phyloP scores from a whole-genome alignment of 495 filamentous ascomycete species.

The Clavariopsis aquatica region DNA sequence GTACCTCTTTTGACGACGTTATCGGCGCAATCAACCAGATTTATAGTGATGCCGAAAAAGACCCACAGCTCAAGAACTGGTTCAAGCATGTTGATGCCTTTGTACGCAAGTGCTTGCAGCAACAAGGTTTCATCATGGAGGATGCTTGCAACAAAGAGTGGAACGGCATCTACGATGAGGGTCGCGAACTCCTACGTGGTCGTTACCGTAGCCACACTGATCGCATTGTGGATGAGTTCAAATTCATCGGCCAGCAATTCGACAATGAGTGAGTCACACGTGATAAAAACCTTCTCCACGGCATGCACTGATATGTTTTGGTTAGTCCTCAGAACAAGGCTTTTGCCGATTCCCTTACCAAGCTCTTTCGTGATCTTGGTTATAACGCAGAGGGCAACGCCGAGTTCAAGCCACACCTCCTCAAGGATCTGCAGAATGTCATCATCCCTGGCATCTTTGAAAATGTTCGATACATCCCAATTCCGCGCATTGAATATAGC shows the following conservation, averaged over 20 bases:
- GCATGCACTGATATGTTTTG: background rate
- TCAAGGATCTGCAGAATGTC: slow-evolving; percentile 85
- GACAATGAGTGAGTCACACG: slow-evolving; percentile 60
- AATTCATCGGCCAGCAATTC: slow-evolving; percentile 86
- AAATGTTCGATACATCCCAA: slow-evolving; percentile 84
- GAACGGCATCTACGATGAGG: slow-evolving; percentile 81
- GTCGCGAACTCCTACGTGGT: slow-evolving; percentile 83
- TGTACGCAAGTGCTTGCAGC: slow-evolving; percentile 78
- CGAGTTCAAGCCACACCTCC: slow-evolving; percentile 84
- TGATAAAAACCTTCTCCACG: background rate
- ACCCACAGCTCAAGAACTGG: slow-evolving; percentile 86
- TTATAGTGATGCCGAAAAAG: slow-evolving; percentile 86
- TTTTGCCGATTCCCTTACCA: slow-evolving; percentile 73
- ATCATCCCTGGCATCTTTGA: slow-evolving; percentile 85
- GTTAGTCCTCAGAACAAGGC: slow-evolving; percentile 68
- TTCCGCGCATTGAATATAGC: slow-evolving; percentile 91
- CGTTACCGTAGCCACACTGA: slow-evolving; percentile 87
- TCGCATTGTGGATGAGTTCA: slow-evolving; percentile 83
- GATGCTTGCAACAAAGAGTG: slow-evolving; percentile 80
- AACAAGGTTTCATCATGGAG: slow-evolving; percentile 88
- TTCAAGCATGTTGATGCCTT: slow-evolving; percentile 78
- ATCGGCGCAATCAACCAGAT: slow-evolving; percentile 83
- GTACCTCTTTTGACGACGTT: slow-evolving; percentile 82
- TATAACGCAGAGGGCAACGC: slow-evolving; percentile 81
- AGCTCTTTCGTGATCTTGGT: slow-evolving; percentile 85